phyloP scores from a whole-genome alignment of 2,329 filamentous ascomycete genomes.

The Zalaria sp. region DNA sequence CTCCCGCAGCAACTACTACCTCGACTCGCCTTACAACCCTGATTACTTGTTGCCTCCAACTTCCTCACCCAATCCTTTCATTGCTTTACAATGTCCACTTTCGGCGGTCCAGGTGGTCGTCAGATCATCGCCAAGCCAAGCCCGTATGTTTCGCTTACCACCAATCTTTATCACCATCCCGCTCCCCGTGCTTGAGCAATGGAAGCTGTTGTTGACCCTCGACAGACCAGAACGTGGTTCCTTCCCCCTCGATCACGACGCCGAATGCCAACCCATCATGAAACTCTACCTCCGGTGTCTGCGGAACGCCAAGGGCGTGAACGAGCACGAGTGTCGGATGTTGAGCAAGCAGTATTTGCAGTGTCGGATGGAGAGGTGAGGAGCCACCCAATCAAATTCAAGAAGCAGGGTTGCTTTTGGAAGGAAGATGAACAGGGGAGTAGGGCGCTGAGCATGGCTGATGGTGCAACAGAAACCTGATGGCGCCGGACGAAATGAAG shows the following conservation, averaged over 20 bases:
- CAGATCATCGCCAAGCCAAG: constrained; percentile 52
- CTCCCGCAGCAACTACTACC: too few species aligned
- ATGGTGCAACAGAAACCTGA: constrained; percentile 55
- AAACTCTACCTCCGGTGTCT: constrained; percentile 74
- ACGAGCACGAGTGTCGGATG: constrained; percentile 71
- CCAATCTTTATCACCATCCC: neutral
- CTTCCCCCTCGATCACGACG: constrained; percentile 93
- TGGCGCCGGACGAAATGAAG: constrained; percentile 90
- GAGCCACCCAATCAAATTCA: constrained; percentile 13
- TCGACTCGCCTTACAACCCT: too few species aligned
- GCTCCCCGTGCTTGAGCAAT: neutral
- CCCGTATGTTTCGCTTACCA: constrained; percentile 39
- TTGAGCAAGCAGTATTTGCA: constrained; percentile 78
- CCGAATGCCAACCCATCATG: constrained; percentile 90
- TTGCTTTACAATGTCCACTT: constrained; percentile 26
- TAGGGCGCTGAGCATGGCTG: neutral
- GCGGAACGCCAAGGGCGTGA: constrained; percentile 68
- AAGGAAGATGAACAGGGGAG: neutral
- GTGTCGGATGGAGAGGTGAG: constrained; percentile 87
- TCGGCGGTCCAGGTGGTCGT: constrained; percentile 57
- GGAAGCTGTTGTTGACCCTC: neutral
- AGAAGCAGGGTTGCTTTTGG: neutral
- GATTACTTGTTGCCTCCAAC: too few species aligned
- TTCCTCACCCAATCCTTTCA: too few species aligned
- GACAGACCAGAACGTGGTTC: constrained; percentile 75